Percentiles rank a stretch among this genome's conserved stretches.
Evolutionary conservation across 2,329 filamentous ascomycete genomes (phyloP).

Genomic region (Fusarium irregulare): DNA sequence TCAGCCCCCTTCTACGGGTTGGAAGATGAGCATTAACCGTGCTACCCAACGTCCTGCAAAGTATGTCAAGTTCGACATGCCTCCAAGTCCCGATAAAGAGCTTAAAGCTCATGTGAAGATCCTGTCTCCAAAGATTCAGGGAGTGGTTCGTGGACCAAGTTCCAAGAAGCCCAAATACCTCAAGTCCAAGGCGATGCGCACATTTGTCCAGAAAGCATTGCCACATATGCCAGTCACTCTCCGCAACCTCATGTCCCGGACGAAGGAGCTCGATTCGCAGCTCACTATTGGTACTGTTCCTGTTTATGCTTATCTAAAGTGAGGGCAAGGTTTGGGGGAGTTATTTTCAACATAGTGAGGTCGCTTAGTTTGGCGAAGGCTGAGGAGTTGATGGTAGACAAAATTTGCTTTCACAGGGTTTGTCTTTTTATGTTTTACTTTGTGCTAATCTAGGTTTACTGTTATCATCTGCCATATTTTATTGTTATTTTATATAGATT

Average conservation of each 20-base stretch:
- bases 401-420: not conserved
- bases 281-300: constrained; percentile 13
- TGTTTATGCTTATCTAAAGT: constrained; percentile 5
- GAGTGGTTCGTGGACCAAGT: not conserved
- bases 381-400: constrained; percentile 5
- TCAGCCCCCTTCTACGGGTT: not conserved
- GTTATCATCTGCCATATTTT: not conserved
- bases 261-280: constrained; percentile 20
- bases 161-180: not conserved
- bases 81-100: not conserved
- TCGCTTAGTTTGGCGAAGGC: not conserved
- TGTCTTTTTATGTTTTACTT: not conserved
- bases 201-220: constrained; percentile 3
- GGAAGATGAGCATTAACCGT: constrained; percentile 13
- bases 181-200: not conserved
- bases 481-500: constrained; percentile 20
- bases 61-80: not conserved
- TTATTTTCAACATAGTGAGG: not conserved
- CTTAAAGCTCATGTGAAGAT: constrained; percentile 16
- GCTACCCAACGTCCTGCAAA: not conserved
- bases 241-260: constrained; percentile 33
- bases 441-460: not conserved
- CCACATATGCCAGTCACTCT: constrained; percentile 37
- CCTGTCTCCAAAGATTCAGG: not conserved
- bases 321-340: not conserved